These are phyloP conservation scores for Schizosaccharomyces octosporus DNA, from an alignment of 805 yeast species.

Conservation along the genomic window DNA sequence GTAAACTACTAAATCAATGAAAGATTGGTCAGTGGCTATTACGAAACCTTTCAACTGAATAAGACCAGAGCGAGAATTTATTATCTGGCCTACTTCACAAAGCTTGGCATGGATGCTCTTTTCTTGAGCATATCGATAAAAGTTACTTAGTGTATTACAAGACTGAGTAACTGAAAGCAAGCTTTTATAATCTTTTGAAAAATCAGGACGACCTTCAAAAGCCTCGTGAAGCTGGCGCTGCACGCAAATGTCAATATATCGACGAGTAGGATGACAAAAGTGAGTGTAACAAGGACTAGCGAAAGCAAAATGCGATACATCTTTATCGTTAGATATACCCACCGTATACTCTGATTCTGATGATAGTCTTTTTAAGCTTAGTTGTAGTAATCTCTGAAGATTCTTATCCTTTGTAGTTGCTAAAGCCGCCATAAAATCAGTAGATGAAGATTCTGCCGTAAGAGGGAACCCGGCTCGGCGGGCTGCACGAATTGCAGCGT, in stretches of 20 bases:
- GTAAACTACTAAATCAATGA: slow-evolving; percentile 79
- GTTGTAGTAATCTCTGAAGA: background rate
- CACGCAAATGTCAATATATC: slow-evolving; percentile 93
- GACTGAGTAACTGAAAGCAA: background rate
- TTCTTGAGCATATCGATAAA: background rate
- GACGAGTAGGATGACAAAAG: slow-evolving; percentile 92
- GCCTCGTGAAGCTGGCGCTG: slow-evolving; percentile 48
- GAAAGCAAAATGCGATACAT: background rate
- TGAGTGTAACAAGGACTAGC: slow-evolving; percentile 59
- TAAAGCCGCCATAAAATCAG: background rate
- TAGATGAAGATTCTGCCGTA: background rate
- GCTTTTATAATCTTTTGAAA: background rate
- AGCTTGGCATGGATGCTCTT: background rate
- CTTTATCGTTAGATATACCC: background rate
- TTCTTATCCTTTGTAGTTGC: background rate
- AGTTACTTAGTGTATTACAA: background rate
- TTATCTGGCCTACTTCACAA: background rate
- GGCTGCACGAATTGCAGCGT: background rate
- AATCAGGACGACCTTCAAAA: slow-evolving; percentile 25
- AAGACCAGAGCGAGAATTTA: background rate
- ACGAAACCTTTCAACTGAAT: background rate
- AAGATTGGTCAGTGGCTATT: slow-evolving; percentile 19
- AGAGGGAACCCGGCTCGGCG: background rate
- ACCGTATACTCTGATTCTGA: background rate
- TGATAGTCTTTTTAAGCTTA: background rate